These are phyloP conservation scores for Galerina marginata DNA, from an alignment of 768 basidiomycete species.

Conservation along the genomic window DNA sequence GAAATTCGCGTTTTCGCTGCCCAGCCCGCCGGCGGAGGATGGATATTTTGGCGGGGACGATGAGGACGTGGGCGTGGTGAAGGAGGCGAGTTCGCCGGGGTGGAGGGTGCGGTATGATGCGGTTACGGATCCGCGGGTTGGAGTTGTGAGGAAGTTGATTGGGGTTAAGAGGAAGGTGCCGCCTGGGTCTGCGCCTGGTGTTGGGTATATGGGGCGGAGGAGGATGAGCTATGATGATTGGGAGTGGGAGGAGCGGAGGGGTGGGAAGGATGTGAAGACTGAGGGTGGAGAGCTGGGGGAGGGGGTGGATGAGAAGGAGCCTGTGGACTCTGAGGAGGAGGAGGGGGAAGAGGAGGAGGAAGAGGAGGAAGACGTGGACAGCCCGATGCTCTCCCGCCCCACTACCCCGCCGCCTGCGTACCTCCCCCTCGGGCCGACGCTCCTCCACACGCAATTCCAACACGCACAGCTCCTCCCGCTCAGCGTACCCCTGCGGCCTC, in stretches of 20 bases:
- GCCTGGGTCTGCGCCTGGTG: slow-evolving; percentile 4
- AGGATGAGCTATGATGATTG: not conserved
- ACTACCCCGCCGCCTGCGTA: slow-evolving; percentile 75
- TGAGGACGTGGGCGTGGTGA: slow-evolving; percentile 26
- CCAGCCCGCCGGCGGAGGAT: slow-evolving; percentile 64
- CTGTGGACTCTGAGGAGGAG: slow-evolving; percentile 25
- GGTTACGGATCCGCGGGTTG: slow-evolving; percentile 74
- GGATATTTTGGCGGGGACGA: too few species aligned
- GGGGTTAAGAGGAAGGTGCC: slow-evolving; percentile 70
- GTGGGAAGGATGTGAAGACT: slow-evolving; percentile 45
- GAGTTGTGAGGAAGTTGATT: slow-evolving; percentile 68
- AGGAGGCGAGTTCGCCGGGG: slow-evolving; percentile 23
- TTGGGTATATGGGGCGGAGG: not conserved
- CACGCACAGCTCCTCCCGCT: slow-evolving; percentile 67
- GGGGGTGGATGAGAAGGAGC: slow-evolving; percentile 29
- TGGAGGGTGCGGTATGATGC: slow-evolving; percentile 64
- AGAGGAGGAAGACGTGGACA: slow-evolving; percentile 41
- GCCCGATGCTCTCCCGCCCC: slow-evolving; percentile 52
- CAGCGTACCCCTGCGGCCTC: slow-evolving; percentile 63
- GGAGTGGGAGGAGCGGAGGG: not conserved
- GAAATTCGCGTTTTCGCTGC: slow-evolving; percentile 63
- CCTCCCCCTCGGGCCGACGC: slow-evolving; percentile 70
- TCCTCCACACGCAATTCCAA: slow-evolving; percentile 72
- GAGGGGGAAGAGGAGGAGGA: slow-evolving; percentile 37
- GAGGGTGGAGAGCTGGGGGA: too few species aligned